phyloP scores from a whole-genome alignment of 1,139 yeast species.

The Schizosaccharomyces versatilis region DNA sequence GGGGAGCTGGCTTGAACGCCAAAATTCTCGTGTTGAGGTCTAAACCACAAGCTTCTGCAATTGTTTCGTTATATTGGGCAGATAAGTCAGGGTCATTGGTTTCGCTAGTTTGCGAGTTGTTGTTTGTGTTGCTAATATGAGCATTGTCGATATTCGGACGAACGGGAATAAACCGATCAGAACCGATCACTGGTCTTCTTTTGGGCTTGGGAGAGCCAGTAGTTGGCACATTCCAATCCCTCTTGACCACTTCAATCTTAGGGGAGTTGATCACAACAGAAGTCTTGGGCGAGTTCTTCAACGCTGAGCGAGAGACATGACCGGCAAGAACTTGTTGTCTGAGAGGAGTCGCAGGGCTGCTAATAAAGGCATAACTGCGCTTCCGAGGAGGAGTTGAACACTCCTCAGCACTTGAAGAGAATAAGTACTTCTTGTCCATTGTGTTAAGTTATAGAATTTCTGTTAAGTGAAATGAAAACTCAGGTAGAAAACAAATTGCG shows the following conservation, averaged over 20 bases:
- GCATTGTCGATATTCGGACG: not conserved
- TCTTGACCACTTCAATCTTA: not conserved
- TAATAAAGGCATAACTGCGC: not conserved
- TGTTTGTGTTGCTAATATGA: not conserved
- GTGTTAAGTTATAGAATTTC: no score
- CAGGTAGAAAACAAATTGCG: no score
- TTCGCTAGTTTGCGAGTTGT: no score
- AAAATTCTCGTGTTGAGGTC: slow-evolving; percentile 65
- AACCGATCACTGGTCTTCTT: not conserved
- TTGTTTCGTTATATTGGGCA: slow-evolving; percentile 44
- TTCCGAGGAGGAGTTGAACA: not conserved
- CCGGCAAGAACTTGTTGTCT: not conserved
- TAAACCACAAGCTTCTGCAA: slow-evolving; percentile 86
- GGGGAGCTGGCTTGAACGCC: slow-evolving; percentile 74
- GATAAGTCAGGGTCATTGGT: not conserved
- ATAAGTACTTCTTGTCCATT: no score
- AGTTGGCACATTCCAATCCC: not conserved
- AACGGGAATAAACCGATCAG: not conserved
- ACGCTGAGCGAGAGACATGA: not conserved
- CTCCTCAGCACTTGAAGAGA: no score
- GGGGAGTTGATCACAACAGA: not conserved
- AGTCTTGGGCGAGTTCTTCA: not conserved
- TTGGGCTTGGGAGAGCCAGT: not conserved
- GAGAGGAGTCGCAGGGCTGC: not conserved
- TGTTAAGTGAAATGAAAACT: no score